phyloP scores from a whole-genome alignment of 345 rosid species.

The Syzygium aromaticum region DNA sequence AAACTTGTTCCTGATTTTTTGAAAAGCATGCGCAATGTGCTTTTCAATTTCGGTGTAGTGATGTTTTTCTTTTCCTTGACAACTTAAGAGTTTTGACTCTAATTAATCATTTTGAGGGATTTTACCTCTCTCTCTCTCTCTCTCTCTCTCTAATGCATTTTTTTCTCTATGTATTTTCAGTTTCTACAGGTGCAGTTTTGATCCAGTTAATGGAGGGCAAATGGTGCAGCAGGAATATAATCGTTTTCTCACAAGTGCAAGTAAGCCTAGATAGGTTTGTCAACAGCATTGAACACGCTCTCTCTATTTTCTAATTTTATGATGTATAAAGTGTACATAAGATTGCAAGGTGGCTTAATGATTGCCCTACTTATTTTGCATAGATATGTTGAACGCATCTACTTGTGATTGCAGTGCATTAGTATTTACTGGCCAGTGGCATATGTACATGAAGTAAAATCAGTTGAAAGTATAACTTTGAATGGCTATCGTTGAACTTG shows the following conservation, averaged over 20 bases:
- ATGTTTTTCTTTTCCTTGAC: not conserved
- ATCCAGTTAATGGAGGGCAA: slow-evolving; percentile 51
- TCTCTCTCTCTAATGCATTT: not conserved
- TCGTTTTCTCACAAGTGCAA: slow-evolving; percentile 34
- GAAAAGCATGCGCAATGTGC: not conserved
- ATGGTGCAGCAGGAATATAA: slow-evolving; percentile 58
- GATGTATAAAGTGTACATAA: not conserved
- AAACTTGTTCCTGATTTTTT: not conserved
- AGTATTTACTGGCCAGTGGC: not conserved
- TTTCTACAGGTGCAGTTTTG: slow-evolving; percentile 61
- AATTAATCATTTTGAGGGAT: not conserved
- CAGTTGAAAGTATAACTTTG: not conserved
- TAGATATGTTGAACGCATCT: not conserved
- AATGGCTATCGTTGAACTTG: not conserved
- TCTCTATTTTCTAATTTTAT: not conserved
- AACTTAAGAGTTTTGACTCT: not conserved
- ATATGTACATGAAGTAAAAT: not conserved
- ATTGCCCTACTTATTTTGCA: not conserved
- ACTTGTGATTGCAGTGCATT: not conserved
- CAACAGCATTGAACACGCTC: not conserved
- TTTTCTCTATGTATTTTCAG: slow-evolving; percentile 15
- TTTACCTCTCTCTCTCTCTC: not conserved
- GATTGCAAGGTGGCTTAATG: not conserved
- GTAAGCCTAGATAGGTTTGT: slow-evolving; percentile 14
- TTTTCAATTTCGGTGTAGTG: not conserved